Base-by-base conservation (phyloP, 768 basidiomycete species). In the Trichaptum fuscoviolaceum region DNA sequence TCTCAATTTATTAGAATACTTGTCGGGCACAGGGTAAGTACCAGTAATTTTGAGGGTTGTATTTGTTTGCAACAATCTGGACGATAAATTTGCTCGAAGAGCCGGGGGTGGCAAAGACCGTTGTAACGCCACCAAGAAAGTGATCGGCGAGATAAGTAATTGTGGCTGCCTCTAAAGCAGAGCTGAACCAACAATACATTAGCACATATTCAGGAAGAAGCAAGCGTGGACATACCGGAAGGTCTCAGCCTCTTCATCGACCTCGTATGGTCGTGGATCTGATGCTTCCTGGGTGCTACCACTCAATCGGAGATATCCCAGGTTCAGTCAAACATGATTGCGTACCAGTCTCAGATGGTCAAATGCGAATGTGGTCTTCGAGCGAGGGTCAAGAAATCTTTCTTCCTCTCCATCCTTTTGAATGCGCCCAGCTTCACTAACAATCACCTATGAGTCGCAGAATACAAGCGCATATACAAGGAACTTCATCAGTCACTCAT, bases 11-110 rank as follows among this genome's bases (percentile, higher is more conserved):
- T 59, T 65, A 60, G 18, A 35, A 42, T 52, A 65, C 35, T 64
- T 63, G n/a, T 24, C 30, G 20, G 35, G 23, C 58, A 62, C n/a
- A 25, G 18, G 34, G 20, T 26, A 67, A 82, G 63, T 65, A 95
- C 96, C 96, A 99, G 78, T 85, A 98, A 76, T 98, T 98, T 24
- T 85, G 77, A 0, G 93, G 91, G 73, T 96, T 98, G 78, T 98
- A 98, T 74, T 95, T 94, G 76, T 97, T 96, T 23, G 93, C 91
- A n/a, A 96, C 95, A 65, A 97, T 79, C 73, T 95, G 92, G 58
- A 97, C 75, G 18, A 84, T 81, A 71, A 87, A 95, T 63, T 78
- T 79, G 23, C 74, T 80, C 0, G 79, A 70, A 25, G 77, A 76
- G 27, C 78, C 81, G 36, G 78, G 77, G 2, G 81, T 80, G 2